phyloP scores from a whole-genome alignment of 352 stramenopile species.

The Phytophthora ramorum region DNA sequence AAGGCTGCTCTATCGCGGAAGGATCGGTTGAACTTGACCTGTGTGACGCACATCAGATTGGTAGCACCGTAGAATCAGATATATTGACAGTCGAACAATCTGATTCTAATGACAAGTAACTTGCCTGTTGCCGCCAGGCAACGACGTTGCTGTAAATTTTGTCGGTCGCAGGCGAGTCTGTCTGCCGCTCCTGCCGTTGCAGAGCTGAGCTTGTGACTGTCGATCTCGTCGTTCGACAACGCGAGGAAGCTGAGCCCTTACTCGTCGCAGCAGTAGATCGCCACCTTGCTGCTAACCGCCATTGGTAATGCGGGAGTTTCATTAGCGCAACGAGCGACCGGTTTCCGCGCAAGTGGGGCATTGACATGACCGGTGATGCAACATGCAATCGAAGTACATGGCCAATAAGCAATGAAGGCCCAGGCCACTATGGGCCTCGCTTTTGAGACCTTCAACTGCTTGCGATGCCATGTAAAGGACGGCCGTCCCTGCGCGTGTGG shows the following conservation, averaged over 20 bases:
- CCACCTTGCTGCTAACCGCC: slow-evolving; percentile 22
- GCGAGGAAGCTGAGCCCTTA: slow-evolving; percentile 7
- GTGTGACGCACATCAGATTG: neutral
- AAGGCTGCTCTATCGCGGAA: too few species aligned
- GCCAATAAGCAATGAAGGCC: too few species aligned
- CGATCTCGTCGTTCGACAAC: slow-evolving; percentile 6
- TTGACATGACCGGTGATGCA: too few species aligned
- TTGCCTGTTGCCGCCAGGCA: too few species aligned
- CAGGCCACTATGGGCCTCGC: too few species aligned
- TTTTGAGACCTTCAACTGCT: too few species aligned
- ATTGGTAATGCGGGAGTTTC: slow-evolving; percentile 25
- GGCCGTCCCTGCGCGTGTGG: slow-evolving; percentile 6
- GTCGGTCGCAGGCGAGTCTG: neutral
- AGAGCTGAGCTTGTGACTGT: slow-evolving; percentile 3
- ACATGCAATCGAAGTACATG: too few species aligned
- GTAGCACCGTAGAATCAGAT: neutral
- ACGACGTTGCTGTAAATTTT: neutral
- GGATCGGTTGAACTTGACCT: too few species aligned
- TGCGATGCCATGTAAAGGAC: slow-evolving; percentile 14
- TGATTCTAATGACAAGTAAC: too few species aligned
- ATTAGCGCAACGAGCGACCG: neutral
- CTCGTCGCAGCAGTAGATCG: slow-evolving; percentile 7
- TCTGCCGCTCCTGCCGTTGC: slow-evolving; percentile 6
- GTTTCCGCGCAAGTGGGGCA: too few species aligned
- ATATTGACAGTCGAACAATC: too few species aligned